Conservation (phyloP, 306 rosid species). For the Quercus rubra region DNA sequence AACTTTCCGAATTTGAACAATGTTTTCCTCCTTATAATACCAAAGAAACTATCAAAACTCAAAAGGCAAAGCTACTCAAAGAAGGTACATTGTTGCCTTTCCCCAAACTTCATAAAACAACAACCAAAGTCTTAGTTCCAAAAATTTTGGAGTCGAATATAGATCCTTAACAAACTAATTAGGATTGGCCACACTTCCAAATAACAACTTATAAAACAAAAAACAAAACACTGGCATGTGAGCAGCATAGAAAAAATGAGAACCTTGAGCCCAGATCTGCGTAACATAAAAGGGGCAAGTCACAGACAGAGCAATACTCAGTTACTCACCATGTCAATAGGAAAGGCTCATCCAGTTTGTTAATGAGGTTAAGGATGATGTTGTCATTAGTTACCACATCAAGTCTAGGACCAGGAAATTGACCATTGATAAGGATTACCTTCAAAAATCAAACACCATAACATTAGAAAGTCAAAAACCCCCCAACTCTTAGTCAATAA, state of each 20-base stretch:
- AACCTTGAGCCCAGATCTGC: constrained; percentile 3
- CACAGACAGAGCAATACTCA: constrained; percentile 24
- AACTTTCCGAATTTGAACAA: not conserved
- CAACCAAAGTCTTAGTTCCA: too few relatives aligned
- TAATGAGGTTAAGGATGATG: constrained; percentile 80
- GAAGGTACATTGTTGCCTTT: not conserved
- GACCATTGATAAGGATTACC: constrained; percentile 91
- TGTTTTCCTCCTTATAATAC: not conserved
- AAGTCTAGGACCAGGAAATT: constrained; percentile 95
- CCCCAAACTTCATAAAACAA: not conserved
- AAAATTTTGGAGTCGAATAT: too few relatives aligned
- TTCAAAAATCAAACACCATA: constrained; percentile 33
- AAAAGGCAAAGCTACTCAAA: not conserved
- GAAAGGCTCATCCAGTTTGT: constrained; percentile 89
- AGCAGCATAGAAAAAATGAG: not conserved
- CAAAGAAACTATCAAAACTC: not conserved
- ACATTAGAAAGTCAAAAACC: constrained; percentile 13
- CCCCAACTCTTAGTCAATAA: not conserved
- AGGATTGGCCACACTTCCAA: too few relatives aligned
- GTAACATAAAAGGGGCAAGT: not conserved
- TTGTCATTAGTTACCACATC: constrained; percentile 87
- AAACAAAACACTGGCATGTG: not conserved
- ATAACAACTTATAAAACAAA: not conserved
- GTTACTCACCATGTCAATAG: constrained; percentile 83
- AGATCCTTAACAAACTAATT: too few relatives aligned